phyloP scores from a whole-genome alignment of 345 rosid species.

The Heritiera fomes region DNA sequence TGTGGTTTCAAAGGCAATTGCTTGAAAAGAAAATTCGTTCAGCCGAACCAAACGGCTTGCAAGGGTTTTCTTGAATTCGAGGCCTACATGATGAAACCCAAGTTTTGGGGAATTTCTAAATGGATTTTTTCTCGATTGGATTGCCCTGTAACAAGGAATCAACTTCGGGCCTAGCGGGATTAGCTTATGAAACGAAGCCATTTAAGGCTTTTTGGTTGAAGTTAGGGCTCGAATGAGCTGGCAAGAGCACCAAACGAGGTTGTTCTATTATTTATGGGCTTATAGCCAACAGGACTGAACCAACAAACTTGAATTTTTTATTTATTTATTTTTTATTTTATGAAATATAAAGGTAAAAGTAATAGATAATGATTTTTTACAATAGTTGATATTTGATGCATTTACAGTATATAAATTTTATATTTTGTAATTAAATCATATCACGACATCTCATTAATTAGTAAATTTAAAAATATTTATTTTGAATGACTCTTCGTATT shows the following conservation, averaged over 20 bases:
- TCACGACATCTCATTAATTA: too few species aligned
- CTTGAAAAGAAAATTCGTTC: too few species aligned
- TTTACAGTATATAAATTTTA: too few species aligned
- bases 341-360: not conserved
- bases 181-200: not conserved
- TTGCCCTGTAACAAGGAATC: constrained; percentile 22
- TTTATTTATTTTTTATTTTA: not conserved
- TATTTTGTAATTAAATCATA: too few species aligned
- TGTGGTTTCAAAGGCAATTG: too few species aligned
- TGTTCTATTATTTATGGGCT: too few species aligned
- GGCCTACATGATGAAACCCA: constrained; percentile 35
- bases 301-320: not conserved
- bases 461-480: too few species aligned
- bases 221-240: too few species aligned
- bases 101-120: not conserved
- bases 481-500: too few species aligned
- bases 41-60: constrained; percentile 2
- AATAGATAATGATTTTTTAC: not conserved
- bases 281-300: not conserved
- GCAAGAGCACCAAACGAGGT: too few species aligned
- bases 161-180: not conserved
- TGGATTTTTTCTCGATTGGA: not conserved
- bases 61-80: constrained; percentile 25
- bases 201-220: not conserved
- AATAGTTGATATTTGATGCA: too few species aligned